Evolutionary conservation across 148 eudicot genomes (phyloP), one percentile per base, ranked within the genome.

Genomic region (Suaeda aralocaspica): DNA sequence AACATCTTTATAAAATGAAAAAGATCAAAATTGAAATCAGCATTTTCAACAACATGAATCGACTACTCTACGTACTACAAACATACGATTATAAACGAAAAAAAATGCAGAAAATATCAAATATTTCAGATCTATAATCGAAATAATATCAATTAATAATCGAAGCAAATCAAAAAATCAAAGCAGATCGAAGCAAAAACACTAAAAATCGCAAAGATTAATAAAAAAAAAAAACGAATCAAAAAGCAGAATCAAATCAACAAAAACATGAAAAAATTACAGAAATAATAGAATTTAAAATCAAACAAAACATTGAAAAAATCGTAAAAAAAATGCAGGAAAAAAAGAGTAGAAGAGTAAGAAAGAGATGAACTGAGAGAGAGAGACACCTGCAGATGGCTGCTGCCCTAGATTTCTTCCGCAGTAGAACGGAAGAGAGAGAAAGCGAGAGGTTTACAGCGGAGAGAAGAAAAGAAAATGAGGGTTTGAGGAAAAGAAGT

Each of bases 391-490:
- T 72, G 46, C 28, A 13, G 45, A 34, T 28, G 69, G 68, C 26
- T 46, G n/a, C 48, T 49, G 50, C 13, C 14, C 3, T 46, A 15
- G 16, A 30, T 29, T 45, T 58, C 57, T 46, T 46, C 0, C 61
- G 77, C 57, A 33, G 67, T 19, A 58, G 49, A 33, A 50, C 18
- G 68, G 68, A 68, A 33, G 71, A 76, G 79, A 76, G 79, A 71
- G 79, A 63, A 69, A 57, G 14, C 33, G 44, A n/a, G n/a, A n/a
- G 59, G 70, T 29, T 18, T 19, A 44, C 58, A 11, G 50, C 50
- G 50, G 13, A 24, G 19, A 31, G 4, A 25, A 56, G 15, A 61
- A 16, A 63, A 3, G 4, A 19, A 41, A 64, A 41, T 1, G 58
- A 46, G 74, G 74, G 74, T 50, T 45, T 58, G 33, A 24, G 39